phyloP scores from a whole-genome alignment of 164 flowering plant genomes.

The Vitis labrusca region DNA sequence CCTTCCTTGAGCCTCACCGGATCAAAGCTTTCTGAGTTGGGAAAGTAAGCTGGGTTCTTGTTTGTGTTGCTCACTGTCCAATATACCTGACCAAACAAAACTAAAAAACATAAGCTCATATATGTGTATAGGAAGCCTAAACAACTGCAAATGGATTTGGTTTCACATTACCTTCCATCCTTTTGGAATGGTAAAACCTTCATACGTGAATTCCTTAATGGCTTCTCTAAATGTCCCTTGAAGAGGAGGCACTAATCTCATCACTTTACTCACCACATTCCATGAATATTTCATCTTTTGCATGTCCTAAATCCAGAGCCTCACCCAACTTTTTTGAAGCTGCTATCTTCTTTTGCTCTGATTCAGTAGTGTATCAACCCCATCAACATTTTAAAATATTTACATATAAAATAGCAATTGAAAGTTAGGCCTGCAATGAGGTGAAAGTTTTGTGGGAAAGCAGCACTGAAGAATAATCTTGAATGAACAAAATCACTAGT shows the following conservation, averaged over 20 bases:
- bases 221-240: constrained; percentile 56
- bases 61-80: constrained; percentile 55
- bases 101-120: too few relatives aligned
- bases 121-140: too few relatives aligned
- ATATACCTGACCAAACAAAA: constrained; percentile 9
- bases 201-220: constrained; percentile 36
- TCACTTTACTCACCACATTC: constrained; percentile 52
- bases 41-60: constrained; percentile 35
- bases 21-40: constrained; percentile 45
- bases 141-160: constrained; percentile 23
- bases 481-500: too few relatives aligned
- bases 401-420: background rate
- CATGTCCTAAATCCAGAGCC: constrained; percentile 39
- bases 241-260: constrained; percentile 50
- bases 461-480: too few relatives aligned
- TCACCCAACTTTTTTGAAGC: constrained; percentile 30
- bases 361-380: too few relatives aligned
- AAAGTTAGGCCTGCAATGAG: too few relatives aligned
- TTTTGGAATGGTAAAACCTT: constrained; percentile 53
- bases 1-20: constrained; percentile 47
- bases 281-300: constrained; percentile 57
- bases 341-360: constrained; percentile 54
- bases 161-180: constrained; percentile 52
- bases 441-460: background rate
- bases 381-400: background rate